Evolutionary conservation across 2,329 filamentous ascomycete genomes (phyloP), one percentile per base, ranked within the genome.

Genomic region (Pseudogymnoascus sp.): DNA sequence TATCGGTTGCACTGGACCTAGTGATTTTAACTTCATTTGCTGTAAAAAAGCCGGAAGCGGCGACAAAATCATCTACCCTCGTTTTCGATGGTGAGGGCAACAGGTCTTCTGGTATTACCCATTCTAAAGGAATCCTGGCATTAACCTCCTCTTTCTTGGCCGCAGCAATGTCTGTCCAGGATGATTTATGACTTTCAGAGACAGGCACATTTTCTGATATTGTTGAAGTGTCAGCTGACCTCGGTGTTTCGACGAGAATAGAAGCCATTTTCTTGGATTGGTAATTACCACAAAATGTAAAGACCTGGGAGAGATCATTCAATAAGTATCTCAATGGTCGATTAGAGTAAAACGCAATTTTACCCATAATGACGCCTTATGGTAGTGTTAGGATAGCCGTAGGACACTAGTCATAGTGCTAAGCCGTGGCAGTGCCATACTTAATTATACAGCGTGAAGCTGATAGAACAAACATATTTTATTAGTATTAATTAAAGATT

Each of bases 21-120:
- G 81, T 81, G 42, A 84, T 82, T 27, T 79, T 76, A 68, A 83
- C 67, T 66, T 84, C 82, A n/a, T 72, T 44, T 2, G 63, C n/a
- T 3, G 69, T 68, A 59, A 72, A 71, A 60, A 71, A 69, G 5
- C 68, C 68, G 13, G 70, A 72, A n/a, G 51, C 33, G 12, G 29
- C 35, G n/a, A 35, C 29, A 38, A 58, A 36, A 38, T 58, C 51
- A 38, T 58, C 51, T 5, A 58, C 51, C 35, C 17, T 58, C 2
- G 29, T 58, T 38, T 12, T 17, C 58, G 17, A 48, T 13, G 35
- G 58, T 27, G 33, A 55, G 48, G 38, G 33, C 10, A 44, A 4
- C 51, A 60, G 12, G 9, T 63, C 29, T 44, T 60, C 15, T 25
- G 58, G 51, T 17, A 55, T 44, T 21, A 58, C n/a, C 41, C 58